A percentile compares a stretch with the other conserved stretches of the same genome.
Conservation (phyloP, 169 alveolate genomes). For the Plasmodium vivax region DNA sequence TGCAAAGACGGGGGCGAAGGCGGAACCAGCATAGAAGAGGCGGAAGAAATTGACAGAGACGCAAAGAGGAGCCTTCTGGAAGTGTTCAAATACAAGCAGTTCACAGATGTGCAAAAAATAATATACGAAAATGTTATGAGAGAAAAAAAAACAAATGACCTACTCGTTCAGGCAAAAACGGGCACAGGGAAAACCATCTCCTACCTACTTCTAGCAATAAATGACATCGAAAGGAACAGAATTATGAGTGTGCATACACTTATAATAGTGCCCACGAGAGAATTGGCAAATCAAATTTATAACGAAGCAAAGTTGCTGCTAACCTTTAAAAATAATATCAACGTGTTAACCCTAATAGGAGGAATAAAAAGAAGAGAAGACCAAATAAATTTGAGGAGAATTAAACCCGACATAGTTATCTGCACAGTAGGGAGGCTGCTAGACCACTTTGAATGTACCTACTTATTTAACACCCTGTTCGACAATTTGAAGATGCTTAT, state of each 20-base stretch:
- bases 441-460: conserved; percentile 94
- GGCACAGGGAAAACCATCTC: conserved; percentile 95
- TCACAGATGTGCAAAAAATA: conserved; percentile 73
- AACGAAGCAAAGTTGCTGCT: conserved; percentile 89
- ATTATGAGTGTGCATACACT: conserved; percentile 90
- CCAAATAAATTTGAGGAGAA: conserved; percentile 88
- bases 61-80: conserved; percentile 47
- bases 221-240: conserved; percentile 89
- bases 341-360: conserved; percentile 94
- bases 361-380: conserved; percentile 93
- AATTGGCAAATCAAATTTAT: conserved; percentile 93
- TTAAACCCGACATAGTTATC: conserved; percentile 94
- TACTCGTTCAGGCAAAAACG: conserved; percentile 95
- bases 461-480: conserved; percentile 90
- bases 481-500: conserved; percentile 90
- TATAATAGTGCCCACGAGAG: conserved; percentile 96
- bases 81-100: conserved; percentile 56
- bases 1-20: background rate
- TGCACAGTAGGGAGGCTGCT: conserved; percentile 96
- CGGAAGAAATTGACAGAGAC: conserved; percentile 46
- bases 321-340: conserved; percentile 91
- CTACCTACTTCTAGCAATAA: conserved; percentile 91
- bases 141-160: conserved; percentile 70
- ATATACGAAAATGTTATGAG: conserved; percentile 64
- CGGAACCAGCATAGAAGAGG: conserved; percentile 14